A percentile compares a stretch with the other conserved stretches of the same genome.
Conservation (phyloP, 164 flowering plant genomes). For the Berberis thunbergii region DNA sequence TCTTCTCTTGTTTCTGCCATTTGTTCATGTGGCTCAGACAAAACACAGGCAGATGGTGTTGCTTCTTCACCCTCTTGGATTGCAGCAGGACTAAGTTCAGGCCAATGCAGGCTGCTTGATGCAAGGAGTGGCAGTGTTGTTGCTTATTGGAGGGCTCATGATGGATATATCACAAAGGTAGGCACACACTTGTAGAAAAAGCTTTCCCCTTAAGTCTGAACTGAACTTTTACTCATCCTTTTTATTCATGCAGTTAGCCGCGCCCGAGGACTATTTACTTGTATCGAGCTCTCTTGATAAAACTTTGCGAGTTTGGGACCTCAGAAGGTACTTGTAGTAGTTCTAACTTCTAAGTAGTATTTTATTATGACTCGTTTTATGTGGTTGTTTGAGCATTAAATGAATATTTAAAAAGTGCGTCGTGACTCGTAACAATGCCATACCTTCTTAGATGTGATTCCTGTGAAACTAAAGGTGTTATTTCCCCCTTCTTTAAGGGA, state of each 20-base stretch:
- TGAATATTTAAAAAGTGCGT: neutral
- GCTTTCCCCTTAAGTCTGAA: neutral
- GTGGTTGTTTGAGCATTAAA: neutral
- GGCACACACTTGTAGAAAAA: neutral
- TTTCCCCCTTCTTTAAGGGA: too few species aligned
- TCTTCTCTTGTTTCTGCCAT: slow-evolving; percentile 83
- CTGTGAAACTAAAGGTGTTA: too few species aligned
- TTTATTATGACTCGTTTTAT: neutral
- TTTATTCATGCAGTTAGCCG: slow-evolving; percentile 61
- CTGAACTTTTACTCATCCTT: neutral
- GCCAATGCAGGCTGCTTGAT: slow-evolving; percentile 74
- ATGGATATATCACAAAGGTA: slow-evolving; percentile 91
- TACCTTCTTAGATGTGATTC: too few species aligned
- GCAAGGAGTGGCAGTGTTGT: slow-evolving; percentile 68
- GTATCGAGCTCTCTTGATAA: slow-evolving; percentile 92
- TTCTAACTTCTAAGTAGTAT: neutral
- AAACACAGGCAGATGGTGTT: slow-evolving; percentile 26
- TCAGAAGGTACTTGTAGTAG: slow-evolving; percentile 53
- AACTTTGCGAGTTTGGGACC: slow-evolving; percentile 86
- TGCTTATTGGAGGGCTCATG: slow-evolving; percentile 91
- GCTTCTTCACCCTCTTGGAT: slow-evolving; percentile 58
- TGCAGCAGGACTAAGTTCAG: slow-evolving; percentile 82
- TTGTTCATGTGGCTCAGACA: slow-evolving; percentile 69
- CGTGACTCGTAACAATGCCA: too few species aligned
- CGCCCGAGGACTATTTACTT: slow-evolving; percentile 78